Evolutionary conservation across 2,329 filamentous ascomycete species (phyloP).

Genomic region (Neofusicoccum parvum): DNA sequence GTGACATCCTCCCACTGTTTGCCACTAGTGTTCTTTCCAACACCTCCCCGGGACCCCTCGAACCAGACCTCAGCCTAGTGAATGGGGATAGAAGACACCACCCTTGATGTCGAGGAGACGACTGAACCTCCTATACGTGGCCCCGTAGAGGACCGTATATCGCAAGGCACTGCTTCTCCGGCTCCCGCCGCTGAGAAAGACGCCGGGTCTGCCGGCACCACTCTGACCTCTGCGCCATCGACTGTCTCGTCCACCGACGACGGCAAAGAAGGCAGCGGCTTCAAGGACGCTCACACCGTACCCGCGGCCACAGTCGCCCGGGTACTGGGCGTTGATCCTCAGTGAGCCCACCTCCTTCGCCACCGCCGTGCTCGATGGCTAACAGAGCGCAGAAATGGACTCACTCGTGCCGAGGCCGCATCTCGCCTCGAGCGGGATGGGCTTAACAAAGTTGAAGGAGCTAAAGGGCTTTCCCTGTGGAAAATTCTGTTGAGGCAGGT

Average conservation of each 20-base stretch:
- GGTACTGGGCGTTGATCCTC: slow-evolving; percentile 38
- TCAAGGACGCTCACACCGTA: slow-evolving; percentile 39
- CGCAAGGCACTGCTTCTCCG: slow-evolving; percentile 4
- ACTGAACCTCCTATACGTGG: slow-evolving; percentile 47
- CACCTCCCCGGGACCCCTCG: slow-evolving; percentile 14
- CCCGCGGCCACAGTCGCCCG: slow-evolving; percentile 39
- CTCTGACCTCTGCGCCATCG: slow-evolving; percentile 12
- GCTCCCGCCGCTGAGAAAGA: neutral
- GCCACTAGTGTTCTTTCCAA: neutral
- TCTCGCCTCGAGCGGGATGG: slow-evolving; percentile 68
- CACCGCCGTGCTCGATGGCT: neutral
- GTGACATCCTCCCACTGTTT: slow-evolving; percentile 5
- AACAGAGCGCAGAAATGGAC: slow-evolving; percentile 54
- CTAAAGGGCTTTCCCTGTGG: slow-evolving; percentile 72
- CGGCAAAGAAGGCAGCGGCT: slow-evolving; percentile 25
- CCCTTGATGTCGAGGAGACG: slow-evolving; percentile 43
- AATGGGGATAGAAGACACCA: slow-evolving; percentile 46
- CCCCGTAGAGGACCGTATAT: slow-evolving; percentile 23
- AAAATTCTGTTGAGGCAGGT: slow-evolving; percentile 76
- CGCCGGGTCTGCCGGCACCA: neutral
- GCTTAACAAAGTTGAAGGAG: slow-evolving; percentile 70
- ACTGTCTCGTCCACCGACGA: slow-evolving; percentile 7
- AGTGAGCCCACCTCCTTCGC: slow-evolving; percentile 27
- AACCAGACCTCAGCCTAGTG: slow-evolving; percentile 29
- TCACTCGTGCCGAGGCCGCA: slow-evolving; percentile 64